These are phyloP conservation scores for Tricladium varicosporioides DNA, from an alignment of 2,329 filamentous ascomycete genomes.

Conservation along the genomic window DNA sequence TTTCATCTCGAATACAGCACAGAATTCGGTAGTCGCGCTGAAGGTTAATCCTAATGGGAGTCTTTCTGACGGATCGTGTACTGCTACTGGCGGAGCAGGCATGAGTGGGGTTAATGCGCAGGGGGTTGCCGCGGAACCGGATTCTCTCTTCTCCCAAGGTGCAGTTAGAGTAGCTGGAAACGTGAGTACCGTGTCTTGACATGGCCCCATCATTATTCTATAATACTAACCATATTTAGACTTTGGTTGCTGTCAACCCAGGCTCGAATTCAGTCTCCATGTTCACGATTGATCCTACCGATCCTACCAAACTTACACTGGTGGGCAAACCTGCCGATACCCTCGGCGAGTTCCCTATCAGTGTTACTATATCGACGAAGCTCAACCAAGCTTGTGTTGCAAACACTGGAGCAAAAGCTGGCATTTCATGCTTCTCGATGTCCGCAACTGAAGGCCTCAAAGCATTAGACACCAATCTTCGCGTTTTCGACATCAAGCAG, in stretches of 20 bases:
- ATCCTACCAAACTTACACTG: slow-evolving; percentile 45
- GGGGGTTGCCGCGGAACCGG: slow-evolving; percentile 42
- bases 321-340: slow-evolving; percentile 43
- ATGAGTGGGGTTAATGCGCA: slow-evolving; percentile 40
- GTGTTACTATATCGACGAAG: slow-evolving; percentile 46
- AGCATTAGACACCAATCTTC: slow-evolving; percentile 42
- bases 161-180: slow-evolving; percentile 48
- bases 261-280: slow-evolving; percentile 52
- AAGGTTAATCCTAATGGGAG: slow-evolving; percentile 46
- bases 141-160: slow-evolving; percentile 51
- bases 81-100: slow-evolving; percentile 47
- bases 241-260: slow-evolving; percentile 54
- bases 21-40: slow-evolving; percentile 49
- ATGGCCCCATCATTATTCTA: background rate
- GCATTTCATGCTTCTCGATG: slow-evolving; percentile 45
- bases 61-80: slow-evolving; percentile 42
- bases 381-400: slow-evolving; percentile 47
- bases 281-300: slow-evolving; percentile 41
- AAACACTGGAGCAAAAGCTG: slow-evolving; percentile 42
- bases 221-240: slow-evolving; percentile 33
- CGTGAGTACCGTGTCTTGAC: slow-evolving; percentile 37
- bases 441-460: slow-evolving; percentile 37
- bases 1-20: slow-evolving; percentile 51
- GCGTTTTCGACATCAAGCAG: slow-evolving; percentile 50
- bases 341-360: slow-evolving; percentile 52